Evolutionary conservation across 352 stramenopile species (phyloP).

Genomic region (Aphanomyces stellatus): DNA sequence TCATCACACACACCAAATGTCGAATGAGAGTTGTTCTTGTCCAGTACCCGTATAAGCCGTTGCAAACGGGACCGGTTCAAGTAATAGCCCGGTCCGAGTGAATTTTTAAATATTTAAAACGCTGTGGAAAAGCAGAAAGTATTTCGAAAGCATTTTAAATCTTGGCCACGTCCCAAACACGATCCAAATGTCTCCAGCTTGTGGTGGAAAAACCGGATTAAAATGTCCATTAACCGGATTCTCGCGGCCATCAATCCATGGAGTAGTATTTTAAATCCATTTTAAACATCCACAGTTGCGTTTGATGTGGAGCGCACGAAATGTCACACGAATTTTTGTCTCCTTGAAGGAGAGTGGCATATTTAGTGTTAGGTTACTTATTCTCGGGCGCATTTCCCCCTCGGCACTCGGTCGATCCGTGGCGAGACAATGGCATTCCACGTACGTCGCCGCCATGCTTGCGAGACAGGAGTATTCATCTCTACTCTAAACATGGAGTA

Average conservation of each 20-base stretch:
- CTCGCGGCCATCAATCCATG: background rate
- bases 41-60: constrained; percentile 6
- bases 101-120: background rate
- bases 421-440: background rate
- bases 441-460: too few species aligned
- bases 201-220: background rate
- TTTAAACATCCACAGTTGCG: too few species aligned
- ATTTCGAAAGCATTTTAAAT: background rate
- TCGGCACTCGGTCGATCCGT: background rate
- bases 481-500: too few species aligned
- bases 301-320: too few species aligned
- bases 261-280: too few species aligned
- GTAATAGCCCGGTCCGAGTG: too few species aligned
- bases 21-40: constrained; percentile 11
- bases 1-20: constrained; percentile 9
- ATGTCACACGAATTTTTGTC: too few species aligned
- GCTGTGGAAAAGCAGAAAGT: background rate
- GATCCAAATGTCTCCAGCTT: background rate
- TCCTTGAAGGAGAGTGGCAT: too few species aligned
- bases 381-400: background rate
- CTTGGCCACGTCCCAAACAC: background rate
- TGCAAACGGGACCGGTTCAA: background rate
- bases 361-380: too few species aligned
- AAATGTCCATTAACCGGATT: background rate
- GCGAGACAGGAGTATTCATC: too few species aligned